Evolutionary conservation across 441 rosid species (phyloP).

Genomic region (Capsella rubella): DNA sequence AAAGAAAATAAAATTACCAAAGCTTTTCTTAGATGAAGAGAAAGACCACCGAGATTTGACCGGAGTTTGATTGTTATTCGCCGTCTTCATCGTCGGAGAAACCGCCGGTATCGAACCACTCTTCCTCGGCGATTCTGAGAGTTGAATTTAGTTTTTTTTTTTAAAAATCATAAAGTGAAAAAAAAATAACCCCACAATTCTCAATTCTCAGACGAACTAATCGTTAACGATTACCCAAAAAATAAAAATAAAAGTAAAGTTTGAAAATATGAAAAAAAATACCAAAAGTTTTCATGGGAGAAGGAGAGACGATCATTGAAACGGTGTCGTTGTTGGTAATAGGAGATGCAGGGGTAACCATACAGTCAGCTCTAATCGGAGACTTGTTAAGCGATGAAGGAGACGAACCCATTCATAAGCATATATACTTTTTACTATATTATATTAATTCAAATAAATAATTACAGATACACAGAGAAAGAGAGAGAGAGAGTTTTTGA

Average conservation of each 20-base stretch:
- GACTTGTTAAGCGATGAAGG: conserved; percentile 61
- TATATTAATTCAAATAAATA: not conserved
- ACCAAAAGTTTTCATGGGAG: conserved; percentile 53
- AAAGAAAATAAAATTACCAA: conserved; percentile 48
- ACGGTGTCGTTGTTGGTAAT: conserved; percentile 31
- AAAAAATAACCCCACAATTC: conserved; percentile 24
- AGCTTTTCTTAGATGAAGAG: conserved; percentile 52
- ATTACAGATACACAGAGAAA: not conserved
- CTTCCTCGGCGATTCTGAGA: conserved; percentile 46
- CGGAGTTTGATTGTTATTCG: conserved; percentile 29
- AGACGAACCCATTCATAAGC: conserved; percentile 68
- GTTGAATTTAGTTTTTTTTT: not conserved
- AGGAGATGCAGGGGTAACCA: conserved; percentile 60
- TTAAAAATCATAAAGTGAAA: not conserved
- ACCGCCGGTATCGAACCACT: conserved; percentile 31
- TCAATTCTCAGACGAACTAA: conserved; percentile 35
- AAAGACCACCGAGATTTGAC: conserved; percentile 53
- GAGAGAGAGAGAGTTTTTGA: conserved; percentile 15
- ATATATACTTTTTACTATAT: not conserved
- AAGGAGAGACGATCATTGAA: conserved; percentile 43
- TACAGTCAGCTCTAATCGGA: conserved; percentile 53
- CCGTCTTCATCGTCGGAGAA: conserved; percentile 34
- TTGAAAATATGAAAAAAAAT: too few relatives aligned
- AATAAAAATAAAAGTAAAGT: too few relatives aligned
- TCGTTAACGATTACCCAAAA: conserved; percentile 1